Conservation (phyloP, 306 rosid genomes). For the Vicia faba region DNA sequence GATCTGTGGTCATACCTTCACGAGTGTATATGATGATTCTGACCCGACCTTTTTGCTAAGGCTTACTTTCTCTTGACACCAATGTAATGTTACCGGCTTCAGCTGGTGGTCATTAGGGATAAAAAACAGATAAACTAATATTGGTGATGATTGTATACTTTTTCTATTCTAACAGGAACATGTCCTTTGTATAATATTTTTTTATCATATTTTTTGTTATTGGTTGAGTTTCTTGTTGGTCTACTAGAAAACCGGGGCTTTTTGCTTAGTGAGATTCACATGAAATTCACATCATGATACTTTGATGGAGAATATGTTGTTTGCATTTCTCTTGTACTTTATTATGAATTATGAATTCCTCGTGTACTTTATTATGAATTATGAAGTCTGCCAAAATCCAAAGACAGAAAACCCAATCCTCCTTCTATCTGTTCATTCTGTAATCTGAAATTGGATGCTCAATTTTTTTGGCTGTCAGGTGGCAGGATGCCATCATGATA, state of each 20-base stretch:
- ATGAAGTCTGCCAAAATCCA: not conserved
- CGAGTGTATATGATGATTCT: not conserved
- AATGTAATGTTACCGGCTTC: constrained; percentile 18
- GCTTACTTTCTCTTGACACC: not conserved
- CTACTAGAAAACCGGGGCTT: not conserved
- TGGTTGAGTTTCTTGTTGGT: constrained; percentile 20
- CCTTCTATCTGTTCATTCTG: constrained; percentile 28
- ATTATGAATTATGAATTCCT: not conserved
- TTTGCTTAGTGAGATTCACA: not conserved
- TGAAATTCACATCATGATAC: constrained; percentile 4
- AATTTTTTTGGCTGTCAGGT: constrained; percentile 67
- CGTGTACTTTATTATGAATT: constrained; percentile 20
- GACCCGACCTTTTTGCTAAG: constrained; percentile 9
- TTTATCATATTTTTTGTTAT: not conserved
- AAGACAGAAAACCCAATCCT: constrained; percentile 7
- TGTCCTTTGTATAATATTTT: not conserved
- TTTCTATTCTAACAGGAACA: constrained; percentile 4
- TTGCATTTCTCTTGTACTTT: constrained; percentile 5
- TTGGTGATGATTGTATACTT: constrained; percentile 18
- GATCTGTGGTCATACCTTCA: not conserved
- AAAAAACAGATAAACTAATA: not conserved
- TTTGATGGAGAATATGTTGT: not conserved
- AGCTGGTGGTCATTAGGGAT: not conserved
- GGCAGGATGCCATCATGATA: constrained; percentile 84
- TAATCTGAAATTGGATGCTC: constrained; percentile 33